phyloP scores from a whole-genome alignment of 768 basidiomycete genomes.

The Infundibulicybe gibba region DNA sequence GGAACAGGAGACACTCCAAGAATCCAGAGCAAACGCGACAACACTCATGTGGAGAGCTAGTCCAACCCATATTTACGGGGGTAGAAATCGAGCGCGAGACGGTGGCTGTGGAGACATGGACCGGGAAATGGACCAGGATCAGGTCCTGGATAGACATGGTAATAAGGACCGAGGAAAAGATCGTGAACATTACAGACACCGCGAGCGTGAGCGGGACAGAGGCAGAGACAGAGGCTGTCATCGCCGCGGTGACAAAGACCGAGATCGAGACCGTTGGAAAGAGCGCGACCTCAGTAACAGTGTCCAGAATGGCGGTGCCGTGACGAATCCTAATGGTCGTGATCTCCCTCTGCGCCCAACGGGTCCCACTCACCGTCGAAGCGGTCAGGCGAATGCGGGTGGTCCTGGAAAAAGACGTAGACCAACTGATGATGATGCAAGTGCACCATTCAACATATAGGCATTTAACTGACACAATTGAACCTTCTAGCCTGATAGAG shows the following conservation, averaged over 20 bases:
- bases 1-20: slow-evolving; percentile 50
- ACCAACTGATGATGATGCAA: slow-evolving; percentile 69
- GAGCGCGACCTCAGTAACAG: slow-evolving; percentile 45
- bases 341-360: slow-evolving; percentile 50
- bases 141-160: slow-evolving; percentile 44
- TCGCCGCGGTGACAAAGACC: slow-evolving; percentile 58
- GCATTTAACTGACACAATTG: slow-evolving; percentile 8
- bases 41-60: slow-evolving; percentile 43
- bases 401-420: slow-evolving; percentile 71
- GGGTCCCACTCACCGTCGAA: slow-evolving; percentile 55
- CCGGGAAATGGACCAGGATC: slow-evolving; percentile 40
- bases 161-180: slow-evolving; percentile 50
- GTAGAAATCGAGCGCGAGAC: slow-evolving; percentile 30
- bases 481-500: slow-evolving; percentile 56
- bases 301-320: slow-evolving; percentile 26
- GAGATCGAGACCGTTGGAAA: slow-evolving; percentile 61
- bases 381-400: slow-evolving; percentile 49
- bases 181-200: slow-evolving; percentile 40
- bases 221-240: slow-evolving; percentile 51
- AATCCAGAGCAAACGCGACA: slow-evolving; percentile 37
- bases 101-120: slow-evolving; percentile 31
- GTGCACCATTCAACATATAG: slow-evolving; percentile 16
- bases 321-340: slow-evolving; percentile 45
- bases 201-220: slow-evolving; percentile 40
- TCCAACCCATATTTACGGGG: slow-evolving; percentile 46